phyloP scores from a whole-genome alignment of 805 yeast species.

The Candida suzukii region DNA sequence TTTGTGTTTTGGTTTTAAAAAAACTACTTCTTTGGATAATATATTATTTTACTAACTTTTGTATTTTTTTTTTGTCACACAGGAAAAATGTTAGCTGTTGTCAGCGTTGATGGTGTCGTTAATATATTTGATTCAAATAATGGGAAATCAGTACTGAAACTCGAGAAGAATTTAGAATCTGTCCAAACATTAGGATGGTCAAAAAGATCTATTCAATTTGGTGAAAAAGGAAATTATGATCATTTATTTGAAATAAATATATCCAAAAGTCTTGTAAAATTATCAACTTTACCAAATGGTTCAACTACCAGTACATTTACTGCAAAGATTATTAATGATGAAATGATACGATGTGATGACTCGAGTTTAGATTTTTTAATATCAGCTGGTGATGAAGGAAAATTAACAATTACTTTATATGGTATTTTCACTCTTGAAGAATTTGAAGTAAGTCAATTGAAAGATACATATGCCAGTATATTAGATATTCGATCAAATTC shows the following conservation, averaged over 20 bases:
- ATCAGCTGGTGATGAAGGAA: slow-evolving; percentile 17
- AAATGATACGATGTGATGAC: slow-evolving; percentile 14
- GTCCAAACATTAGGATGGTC: slow-evolving; percentile 17
- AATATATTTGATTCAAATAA: slow-evolving; percentile 21
- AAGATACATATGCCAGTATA: slow-evolving; percentile 9
- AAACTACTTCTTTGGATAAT: no score
- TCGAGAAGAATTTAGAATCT: slow-evolving; percentile 4
- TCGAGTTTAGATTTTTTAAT: slow-evolving; percentile 22
- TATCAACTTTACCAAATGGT: slow-evolving; percentile 6
- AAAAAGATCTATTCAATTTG: slow-evolving; percentile 7
- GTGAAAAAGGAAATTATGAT: slow-evolving; percentile 7
- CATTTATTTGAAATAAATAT: slow-evolving; percentile 17
- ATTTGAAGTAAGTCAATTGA: slow-evolving; percentile 11
- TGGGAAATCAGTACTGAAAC: slow-evolving; percentile 18
- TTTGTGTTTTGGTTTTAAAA: no score
- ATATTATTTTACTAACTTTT: background rate
- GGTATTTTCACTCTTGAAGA: slow-evolving; percentile 27
- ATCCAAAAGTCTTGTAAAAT: slow-evolving; percentile 17
- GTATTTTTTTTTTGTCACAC: background rate
- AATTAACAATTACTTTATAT: slow-evolving; percentile 19
- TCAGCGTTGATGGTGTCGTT: slow-evolving; percentile 15
- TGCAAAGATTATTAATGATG: slow-evolving; percentile 16
- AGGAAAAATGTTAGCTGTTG: slow-evolving; percentile 23
- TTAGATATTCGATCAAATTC: slow-evolving; percentile 12
- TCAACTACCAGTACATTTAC: slow-evolving; percentile 6